Conservation (phyloP, 306 rosid species). For the Bauhinia variegata region DNA sequence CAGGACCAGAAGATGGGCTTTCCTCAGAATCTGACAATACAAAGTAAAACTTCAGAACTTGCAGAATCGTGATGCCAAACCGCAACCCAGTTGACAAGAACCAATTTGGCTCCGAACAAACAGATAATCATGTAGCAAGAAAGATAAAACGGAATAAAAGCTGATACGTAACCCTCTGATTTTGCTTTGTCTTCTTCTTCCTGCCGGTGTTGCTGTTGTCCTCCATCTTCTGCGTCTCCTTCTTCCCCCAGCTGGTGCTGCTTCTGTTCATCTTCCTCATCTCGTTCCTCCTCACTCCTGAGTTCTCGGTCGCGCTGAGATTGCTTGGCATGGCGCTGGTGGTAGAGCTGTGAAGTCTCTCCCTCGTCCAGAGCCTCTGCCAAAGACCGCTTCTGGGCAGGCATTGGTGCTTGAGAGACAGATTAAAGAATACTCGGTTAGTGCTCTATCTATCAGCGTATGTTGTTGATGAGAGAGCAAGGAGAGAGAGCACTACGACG, state of each 20-base stretch:
- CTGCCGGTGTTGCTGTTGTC: constrained; percentile 24
- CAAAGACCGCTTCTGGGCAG: constrained; percentile 85
- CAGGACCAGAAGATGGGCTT: constrained; percentile 63
- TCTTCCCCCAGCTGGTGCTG: constrained; percentile 7
- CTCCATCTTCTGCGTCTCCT: constrained; percentile 31
- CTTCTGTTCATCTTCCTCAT: constrained; percentile 22
- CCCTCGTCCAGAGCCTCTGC: constrained; percentile 54
- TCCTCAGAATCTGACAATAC: constrained; percentile 74
- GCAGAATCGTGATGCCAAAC: constrained; percentile 35
- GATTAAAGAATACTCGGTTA: constrained; percentile 11
- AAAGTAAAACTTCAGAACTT: constrained; percentile 43
- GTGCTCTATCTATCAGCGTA: constrained; percentile 12
- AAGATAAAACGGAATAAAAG: constrained; percentile 7
- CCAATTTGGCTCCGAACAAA: constrained; percentile 24
- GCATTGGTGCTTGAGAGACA: constrained; percentile 61
- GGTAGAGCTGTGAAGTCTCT: constrained; percentile 43
- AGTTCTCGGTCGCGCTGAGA: constrained; percentile 48
- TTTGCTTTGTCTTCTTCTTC: constrained; percentile 43
- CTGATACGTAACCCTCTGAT: constrained; percentile 59
- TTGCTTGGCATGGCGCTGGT: constrained; percentile 57
- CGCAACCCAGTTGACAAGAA: constrained; percentile 43
- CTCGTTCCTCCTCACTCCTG: constrained; percentile 26
- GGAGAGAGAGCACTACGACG: constrained; percentile 3
- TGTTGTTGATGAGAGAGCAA: constrained; percentile 18
- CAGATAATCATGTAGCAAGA: constrained; percentile 2